Evolutionary conservation across 169 alveolate genomes (phyloP), one percentile per base, ranked within the genome.

Genomic region (Babesia bovis): DNA sequence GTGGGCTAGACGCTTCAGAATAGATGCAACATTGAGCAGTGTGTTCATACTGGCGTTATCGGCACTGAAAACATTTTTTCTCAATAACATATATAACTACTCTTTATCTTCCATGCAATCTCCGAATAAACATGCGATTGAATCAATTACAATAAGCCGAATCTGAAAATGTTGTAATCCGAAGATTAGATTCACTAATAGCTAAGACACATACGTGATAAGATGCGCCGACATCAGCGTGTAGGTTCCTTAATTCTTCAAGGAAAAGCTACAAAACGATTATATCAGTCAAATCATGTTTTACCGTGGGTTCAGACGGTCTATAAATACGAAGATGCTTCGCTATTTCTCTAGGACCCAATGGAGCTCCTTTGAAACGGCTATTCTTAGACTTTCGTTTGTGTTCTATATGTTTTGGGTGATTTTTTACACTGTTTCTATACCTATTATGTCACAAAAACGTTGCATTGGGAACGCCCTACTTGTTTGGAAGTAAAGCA

Each of bases 401-500:
- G 17, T 36, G 45, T 35, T 63, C 73, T 63, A 28, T 15, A 30
- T 30, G 35, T 15, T 23, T 47, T 15, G 17, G 32, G 35, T 38
- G 12, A 47, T 10, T 28, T 19, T 2, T 25, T 0, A 21, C 23
- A 17, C 0, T 23, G 40, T n/a, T 0, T 9, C 21, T 13, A 25
- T 67, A 77, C 85, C 79, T 30, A 77, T 45, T 3, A 77, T 67
- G 51, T 77, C 85, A 40, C 71, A 61, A 4, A 77, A 42, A 4
- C 85, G 50, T 4, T 21, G 57, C 25, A 77, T 77, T 7, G 85
- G 85, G 56, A 77, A 77, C 12, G 85, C 66, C 33, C 85, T 82
- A 30, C 40, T 67, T 6, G 82, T 77, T 42, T 77, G 72, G 50
- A 77, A 32, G 35, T 77, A 77, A 1, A 77, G 15, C 21, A 67